A percentile compares a stretch with the other conserved stretches of the same genome.
Evolutionary conservation across 176 grass and related monocot genomes (phyloP).

Genomic region (Cocos nucifera): DNA sequence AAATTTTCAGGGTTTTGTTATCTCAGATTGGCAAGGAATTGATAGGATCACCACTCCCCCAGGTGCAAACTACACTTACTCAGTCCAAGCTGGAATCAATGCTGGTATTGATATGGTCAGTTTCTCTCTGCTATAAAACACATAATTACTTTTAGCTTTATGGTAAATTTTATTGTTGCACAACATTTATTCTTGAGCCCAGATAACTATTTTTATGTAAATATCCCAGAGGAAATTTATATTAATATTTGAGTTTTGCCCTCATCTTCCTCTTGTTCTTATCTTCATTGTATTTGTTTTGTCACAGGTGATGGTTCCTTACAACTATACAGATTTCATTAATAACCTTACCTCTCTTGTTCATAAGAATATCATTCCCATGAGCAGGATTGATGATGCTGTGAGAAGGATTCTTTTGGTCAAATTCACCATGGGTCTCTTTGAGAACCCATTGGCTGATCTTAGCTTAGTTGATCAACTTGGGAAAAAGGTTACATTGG

Average conservation of each 20-base stretch:
- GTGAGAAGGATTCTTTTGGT: constrained; percentile 81
- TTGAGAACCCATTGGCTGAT: constrained; percentile 84
- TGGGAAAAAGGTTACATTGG: constrained; percentile 72
- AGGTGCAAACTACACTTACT: constrained; percentile 84
- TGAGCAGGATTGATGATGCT: constrained; percentile 89
- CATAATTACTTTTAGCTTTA: neutral
- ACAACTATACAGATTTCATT: constrained; percentile 67
- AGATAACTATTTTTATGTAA: neutral
- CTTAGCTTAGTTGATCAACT: constrained; percentile 77
- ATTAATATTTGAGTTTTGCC: too few species aligned
- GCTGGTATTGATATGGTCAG: constrained; percentile 91
- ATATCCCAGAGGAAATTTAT: neutral
- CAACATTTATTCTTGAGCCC: too few species aligned
- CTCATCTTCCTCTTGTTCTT: neutral
- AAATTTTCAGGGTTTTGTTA: constrained; percentile 76
- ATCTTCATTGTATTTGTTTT: neutral
- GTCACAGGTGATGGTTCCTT: constrained; percentile 76
- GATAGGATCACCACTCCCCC: constrained; percentile 68
- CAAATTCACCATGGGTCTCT: constrained; percentile 97
- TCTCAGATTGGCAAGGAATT: constrained; percentile 94
- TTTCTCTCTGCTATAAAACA: constrained; percentile 3
- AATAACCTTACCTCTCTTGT: constrained; percentile 62
- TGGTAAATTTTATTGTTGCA: too few species aligned
- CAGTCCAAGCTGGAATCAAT: constrained; percentile 81
- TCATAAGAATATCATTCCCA: constrained; percentile 53